Evolutionary conservation across 192 early-diverging fungal genomes (phyloP), one percentile per base, ranked within the genome.

Genomic region (Diversispora eburnea): DNA sequence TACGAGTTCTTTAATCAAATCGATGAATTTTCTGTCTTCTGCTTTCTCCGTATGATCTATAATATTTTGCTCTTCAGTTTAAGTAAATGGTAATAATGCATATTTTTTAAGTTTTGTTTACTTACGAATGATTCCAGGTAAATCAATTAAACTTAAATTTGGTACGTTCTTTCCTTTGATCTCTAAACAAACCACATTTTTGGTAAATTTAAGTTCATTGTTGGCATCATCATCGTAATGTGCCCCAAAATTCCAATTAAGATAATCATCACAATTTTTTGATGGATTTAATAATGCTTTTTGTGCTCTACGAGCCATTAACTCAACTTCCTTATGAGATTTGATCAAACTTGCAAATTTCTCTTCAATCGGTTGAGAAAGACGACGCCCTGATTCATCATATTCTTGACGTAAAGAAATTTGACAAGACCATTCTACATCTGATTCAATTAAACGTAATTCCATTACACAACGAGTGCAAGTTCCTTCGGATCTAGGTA

Each of bases 401-500:
- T 75, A 88, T 54, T 88, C 85, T 47, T 73, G 72, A 17, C 86
- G 72, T 12, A 88, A 67, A 52, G 77, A 82, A 49, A 88, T 70
- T 25, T 71, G 72, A 69, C 86, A 87, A 7, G 56, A 54, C 86
- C 82, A 88, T 9, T 43, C 25, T 6, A 12, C 20, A 8, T 8
- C 62, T 3, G 49, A 41, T 48, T 82, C 76, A 1, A 66, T 52
- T 56, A 87, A 39, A 3, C 86, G 76, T n/a, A 87, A 77, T 67
- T 87, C 86, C 66, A 80, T 85, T 2, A 86, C 84, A 59, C 78
- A 87, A 13, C 86, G 79, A 10, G 84, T 86, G 60, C 86, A 88
- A 6, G 84, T 88, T 4, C 81, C 83, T 13, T 86, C 78, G 25
- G 79, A 81, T 41, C 85, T 60, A 3, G 84, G 84, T 2, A 88